These are phyloP conservation scores for Peltaster fructicola DNA, from an alignment of 2,329 filamentous ascomycete species.

Conservation along the genomic window DNA sequence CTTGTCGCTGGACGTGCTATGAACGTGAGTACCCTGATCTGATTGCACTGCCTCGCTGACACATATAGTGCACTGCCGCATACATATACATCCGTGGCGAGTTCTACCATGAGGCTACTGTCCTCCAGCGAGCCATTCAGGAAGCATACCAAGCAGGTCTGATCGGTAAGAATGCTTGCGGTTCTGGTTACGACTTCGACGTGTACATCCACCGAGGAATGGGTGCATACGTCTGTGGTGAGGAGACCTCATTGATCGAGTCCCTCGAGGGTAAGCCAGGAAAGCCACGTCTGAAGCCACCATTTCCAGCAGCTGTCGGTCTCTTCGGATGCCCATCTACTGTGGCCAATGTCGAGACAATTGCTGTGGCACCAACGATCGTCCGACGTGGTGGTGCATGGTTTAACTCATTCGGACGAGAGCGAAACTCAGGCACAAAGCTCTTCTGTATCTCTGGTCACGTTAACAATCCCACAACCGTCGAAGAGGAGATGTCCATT, in stretches of 20 bases:
- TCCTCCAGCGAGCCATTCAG: slow-evolving; percentile 89
- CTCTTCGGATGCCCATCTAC: slow-evolving; percentile 96
- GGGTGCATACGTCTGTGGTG: slow-evolving; percentile 94
- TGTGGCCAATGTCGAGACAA: slow-evolving; percentile 93
- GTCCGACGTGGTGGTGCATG: slow-evolving; percentile 79
- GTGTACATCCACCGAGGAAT: slow-evolving; percentile 92
- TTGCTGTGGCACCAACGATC: slow-evolving; percentile 90
- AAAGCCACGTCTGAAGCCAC: slow-evolving; percentile 96
- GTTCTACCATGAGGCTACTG: slow-evolving; percentile 87
- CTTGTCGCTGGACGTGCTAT: slow-evolving; percentile 90
- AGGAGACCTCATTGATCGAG: slow-evolving; percentile 96
- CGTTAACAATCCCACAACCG: slow-evolving; percentile 95
- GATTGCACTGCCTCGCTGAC: slow-evolving; percentile 1
- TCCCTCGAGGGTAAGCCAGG: slow-evolving; percentile 96
- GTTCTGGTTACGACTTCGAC: slow-evolving; percentile 93
- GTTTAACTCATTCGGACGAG: slow-evolving; percentile 88
- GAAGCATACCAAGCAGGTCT: slow-evolving; percentile 89
- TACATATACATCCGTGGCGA: slow-evolving; percentile 99
- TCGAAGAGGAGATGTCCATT: slow-evolving; percentile 99
- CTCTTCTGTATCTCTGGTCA: slow-evolving; percentile 96
- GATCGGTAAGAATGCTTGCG: slow-evolving; percentile 97
- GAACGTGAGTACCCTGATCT: slow-evolving; percentile 38
- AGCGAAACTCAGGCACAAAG: slow-evolving; percentile 94
- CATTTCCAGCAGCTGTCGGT: slow-evolving; percentile 92
- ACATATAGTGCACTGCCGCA: slow-evolving; percentile 55